Conservation (phyloP, 169 alveolate genomes). For the Plasmodium billcollinsi region DNA sequence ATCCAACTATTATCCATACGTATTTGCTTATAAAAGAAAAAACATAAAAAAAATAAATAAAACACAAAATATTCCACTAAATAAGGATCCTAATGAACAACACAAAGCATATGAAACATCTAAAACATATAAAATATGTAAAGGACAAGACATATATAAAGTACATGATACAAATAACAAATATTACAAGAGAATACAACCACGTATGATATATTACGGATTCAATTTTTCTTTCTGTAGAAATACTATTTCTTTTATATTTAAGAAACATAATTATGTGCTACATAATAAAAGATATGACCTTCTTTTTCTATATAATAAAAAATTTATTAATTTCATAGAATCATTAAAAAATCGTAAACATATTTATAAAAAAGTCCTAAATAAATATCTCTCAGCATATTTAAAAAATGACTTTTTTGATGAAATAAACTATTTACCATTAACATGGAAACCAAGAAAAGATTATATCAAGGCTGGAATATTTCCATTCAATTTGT, state of each 20-base stretch:
- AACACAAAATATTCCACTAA: too few relatives aligned
- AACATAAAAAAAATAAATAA: neutral
- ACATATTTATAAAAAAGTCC: neutral
- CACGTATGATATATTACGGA: too few relatives aligned
- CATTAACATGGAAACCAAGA: conserved; percentile 72
- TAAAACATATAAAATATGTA: neutral
- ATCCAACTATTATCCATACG: neutral
- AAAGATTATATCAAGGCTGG: conserved; percentile 58
- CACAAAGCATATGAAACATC: neutral
- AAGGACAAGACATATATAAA: too few relatives aligned
- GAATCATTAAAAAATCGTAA: conserved; percentile 13
- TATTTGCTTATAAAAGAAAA: neutral
- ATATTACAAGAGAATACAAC: too few relatives aligned
- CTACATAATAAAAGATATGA: neutral
- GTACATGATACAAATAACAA: neutral
- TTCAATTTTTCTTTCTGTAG: conserved; percentile 34
- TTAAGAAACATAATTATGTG: conserved; percentile 8
- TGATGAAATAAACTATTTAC: conserved; percentile 39
- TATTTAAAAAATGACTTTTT: conserved; percentile 49
- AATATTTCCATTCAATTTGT: conserved; percentile 38
- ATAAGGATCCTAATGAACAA: too few relatives aligned
- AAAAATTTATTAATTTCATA: conserved; percentile 3
- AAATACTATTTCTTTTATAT: neutral
- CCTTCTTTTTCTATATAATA: conserved; percentile 16
- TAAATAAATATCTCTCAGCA: neutral